Conservation (phyloP, 108 stramenopile species). For the Cyclotella choctawhatcheeana region DNA sequence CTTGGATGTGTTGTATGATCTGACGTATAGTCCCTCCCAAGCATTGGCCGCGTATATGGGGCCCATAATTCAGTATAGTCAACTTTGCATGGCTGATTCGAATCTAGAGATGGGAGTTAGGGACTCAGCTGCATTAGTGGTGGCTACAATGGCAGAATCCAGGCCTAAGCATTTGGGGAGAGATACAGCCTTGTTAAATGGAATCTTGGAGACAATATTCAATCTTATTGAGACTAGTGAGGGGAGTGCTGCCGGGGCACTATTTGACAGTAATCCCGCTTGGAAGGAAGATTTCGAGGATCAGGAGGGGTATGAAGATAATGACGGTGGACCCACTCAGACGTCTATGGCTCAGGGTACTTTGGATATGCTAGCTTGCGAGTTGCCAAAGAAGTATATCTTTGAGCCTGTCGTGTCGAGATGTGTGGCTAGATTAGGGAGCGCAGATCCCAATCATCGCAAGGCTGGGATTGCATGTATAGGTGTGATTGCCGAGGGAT, state of each 20-base stretch:
- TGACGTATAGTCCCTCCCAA: constrained; percentile 69
- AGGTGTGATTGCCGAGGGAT: constrained; percentile 97
- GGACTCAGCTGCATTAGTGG: constrained; percentile 90
- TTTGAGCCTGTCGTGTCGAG: constrained; percentile 88
- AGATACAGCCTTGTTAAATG: constrained; percentile 66
- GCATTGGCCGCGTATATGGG: constrained; percentile 63
- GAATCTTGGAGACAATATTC: constrained; percentile 84
- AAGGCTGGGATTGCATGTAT: constrained; percentile 96
- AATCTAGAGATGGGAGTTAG: constrained; percentile 85
- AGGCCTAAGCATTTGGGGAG: constrained; percentile 94
- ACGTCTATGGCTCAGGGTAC: constrained; percentile 96
- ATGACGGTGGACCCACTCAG: constrained; percentile 84
- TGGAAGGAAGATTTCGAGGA: constrained; percentile 85
- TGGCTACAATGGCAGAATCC: constrained; percentile 91
- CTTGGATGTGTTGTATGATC: constrained; percentile 91
- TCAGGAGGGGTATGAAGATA: constrained; percentile 69
- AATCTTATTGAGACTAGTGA: constrained; percentile 87
- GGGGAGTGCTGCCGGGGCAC: constrained; percentile 91
- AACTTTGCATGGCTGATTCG: constrained; percentile 67
- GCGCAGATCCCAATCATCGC: constrained; percentile 75
- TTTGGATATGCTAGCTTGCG: constrained; percentile 95
- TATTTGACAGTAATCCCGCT: constrained; percentile 91
- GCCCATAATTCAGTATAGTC: constrained; percentile 70
- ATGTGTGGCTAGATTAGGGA: constrained; percentile 81
- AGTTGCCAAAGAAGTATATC: constrained; percentile 95